These are phyloP conservation scores for Lodderomyces jiufengensis DNA, from an alignment of 1,139 yeast species.

Conservation along the genomic window DNA sequence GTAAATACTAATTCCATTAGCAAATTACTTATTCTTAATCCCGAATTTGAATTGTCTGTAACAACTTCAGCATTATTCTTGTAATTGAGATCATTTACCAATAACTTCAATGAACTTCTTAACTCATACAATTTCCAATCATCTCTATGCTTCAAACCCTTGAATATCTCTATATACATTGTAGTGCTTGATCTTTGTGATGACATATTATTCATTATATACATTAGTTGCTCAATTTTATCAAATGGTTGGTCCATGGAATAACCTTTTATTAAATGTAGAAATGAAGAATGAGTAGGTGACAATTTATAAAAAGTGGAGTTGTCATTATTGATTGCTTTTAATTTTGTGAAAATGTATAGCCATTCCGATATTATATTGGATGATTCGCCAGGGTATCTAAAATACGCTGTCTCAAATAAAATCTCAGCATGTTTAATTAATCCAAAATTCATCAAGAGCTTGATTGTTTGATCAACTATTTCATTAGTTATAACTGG, in stretches of 20 bases:
- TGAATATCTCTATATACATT: conserved; percentile 12
- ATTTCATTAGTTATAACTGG: conserved; percentile 5
- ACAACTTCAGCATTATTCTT: background rate
- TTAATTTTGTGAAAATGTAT: conserved; percentile 18
- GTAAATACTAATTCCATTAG: conserved; percentile 7
- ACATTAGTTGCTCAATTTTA: conserved; percentile 15
- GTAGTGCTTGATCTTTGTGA: conserved; percentile 28
- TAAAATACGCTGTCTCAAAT: conserved; percentile 9
- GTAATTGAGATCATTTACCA: conserved; percentile 5
- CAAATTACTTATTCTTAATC: conserved; percentile 4
- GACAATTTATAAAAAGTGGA: conserved; percentile 13
- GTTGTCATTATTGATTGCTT: conserved; percentile 23
- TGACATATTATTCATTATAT: conserved; percentile 17
- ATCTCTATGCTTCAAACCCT: conserved; percentile 1
- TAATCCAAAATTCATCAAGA: conserved; percentile 9
- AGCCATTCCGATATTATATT: conserved; percentile 16
- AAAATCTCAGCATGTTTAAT: conserved; percentile 12
- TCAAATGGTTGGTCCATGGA: conserved; percentile 11
- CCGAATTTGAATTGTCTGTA: background rate
- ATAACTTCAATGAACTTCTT: background rate
- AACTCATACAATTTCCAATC: conserved; percentile 8
- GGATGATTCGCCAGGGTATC: conserved; percentile 19
- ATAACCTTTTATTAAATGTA: conserved; percentile 19
- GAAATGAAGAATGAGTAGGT: conserved; percentile 28
- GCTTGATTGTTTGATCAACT: conserved; percentile 10